These are phyloP conservation scores for Tetrapyrgos nigripes DNA, from an alignment of 1,284 basidiomycete species.

Conservation along the genomic window DNA sequence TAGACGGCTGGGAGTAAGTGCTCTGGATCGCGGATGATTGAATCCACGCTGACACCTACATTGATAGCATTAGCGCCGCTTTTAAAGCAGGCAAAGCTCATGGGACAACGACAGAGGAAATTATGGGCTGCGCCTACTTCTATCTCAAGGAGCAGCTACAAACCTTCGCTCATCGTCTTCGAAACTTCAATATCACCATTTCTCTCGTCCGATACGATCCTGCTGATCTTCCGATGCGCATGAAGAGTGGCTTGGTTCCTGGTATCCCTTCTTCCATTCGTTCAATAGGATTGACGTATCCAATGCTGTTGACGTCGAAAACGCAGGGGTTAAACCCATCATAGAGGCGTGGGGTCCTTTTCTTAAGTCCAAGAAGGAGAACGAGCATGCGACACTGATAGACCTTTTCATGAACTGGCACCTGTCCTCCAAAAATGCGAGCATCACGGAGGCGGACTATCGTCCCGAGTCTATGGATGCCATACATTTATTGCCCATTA, in stretches of 20 bases:
- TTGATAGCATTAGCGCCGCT: slow-evolving; percentile 28
- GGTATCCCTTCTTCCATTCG: slow-evolving; percentile 24
- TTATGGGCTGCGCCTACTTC: background rate
- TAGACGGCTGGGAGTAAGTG: slow-evolving; percentile 48
- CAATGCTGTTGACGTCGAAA: slow-evolving; percentile 49
- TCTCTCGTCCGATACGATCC: slow-evolving; percentile 27
- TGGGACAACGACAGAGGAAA: slow-evolving; percentile 35
- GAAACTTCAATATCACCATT: slow-evolving; percentile 4
- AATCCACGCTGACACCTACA: too few relatives aligned
- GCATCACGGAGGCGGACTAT: background rate
- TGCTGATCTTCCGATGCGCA: slow-evolving; percentile 26
- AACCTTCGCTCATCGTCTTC: slow-evolving; percentile 1
- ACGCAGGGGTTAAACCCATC: slow-evolving; percentile 41
- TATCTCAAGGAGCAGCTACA: background rate
- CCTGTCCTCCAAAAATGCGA: background rate
- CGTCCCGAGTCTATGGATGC: too few relatives aligned
- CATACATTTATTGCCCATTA: too few relatives aligned
- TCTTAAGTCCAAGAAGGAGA: slow-evolving; percentile 26
- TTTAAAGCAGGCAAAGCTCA: slow-evolving; percentile 37
- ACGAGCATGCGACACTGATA: slow-evolving; percentile 35
- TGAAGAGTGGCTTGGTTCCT: slow-evolving; percentile 18
- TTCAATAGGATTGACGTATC: slow-evolving; percentile 54
- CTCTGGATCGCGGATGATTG: background rate
- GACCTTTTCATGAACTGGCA: slow-evolving; percentile 60
- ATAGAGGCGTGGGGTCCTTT: slow-evolving; percentile 42